A percentile compares a stretch with the other conserved stretches of the same genome.
These are phyloP conservation scores for Erysimum cheiri DNA, from an alignment of 441 rosid genomes.

Conservation along the genomic window DNA sequence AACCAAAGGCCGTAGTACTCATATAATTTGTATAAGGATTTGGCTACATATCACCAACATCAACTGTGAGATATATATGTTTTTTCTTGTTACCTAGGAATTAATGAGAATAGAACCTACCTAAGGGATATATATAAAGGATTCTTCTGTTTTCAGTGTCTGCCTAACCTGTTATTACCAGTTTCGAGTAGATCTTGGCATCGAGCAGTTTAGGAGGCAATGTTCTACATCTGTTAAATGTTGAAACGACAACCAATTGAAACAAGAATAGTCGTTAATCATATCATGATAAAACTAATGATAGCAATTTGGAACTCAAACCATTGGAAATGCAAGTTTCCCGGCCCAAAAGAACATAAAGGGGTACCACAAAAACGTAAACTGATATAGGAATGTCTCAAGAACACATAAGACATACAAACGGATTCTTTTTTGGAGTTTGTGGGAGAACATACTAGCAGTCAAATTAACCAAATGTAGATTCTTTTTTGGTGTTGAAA, in stretches of 20 bases:
- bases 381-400: background rate
- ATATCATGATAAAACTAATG: background rate
- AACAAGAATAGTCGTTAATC: slow-evolving; percentile 8
- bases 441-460: background rate
- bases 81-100: background rate
- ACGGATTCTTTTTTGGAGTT: background rate
- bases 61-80: slow-evolving; percentile 39
- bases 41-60: slow-evolving; percentile 32
- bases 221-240: slow-evolving; percentile 55
- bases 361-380: too few relatives aligned
- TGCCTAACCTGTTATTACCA: slow-evolving; percentile 58
- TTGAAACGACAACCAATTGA: slow-evolving; percentile 53
- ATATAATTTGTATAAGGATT: background rate
- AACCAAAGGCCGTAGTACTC: background rate
- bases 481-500: background rate
- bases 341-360: background rate
- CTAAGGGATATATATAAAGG: background rate
- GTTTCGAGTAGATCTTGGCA: slow-evolving; percentile 42
- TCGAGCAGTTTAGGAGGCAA: slow-evolving; percentile 54
- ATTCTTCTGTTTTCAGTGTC: background rate
- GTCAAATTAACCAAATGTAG: background rate
- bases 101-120: slow-evolving; percentile 3
- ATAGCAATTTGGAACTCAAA: slow-evolving; percentile 1
- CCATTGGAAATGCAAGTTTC: slow-evolving; percentile 1
- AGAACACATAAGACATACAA: background rate